phyloP scores from a whole-genome alignment of 2,329 filamentous ascomycete species.

The Paecilomyces sp. region DNA sequence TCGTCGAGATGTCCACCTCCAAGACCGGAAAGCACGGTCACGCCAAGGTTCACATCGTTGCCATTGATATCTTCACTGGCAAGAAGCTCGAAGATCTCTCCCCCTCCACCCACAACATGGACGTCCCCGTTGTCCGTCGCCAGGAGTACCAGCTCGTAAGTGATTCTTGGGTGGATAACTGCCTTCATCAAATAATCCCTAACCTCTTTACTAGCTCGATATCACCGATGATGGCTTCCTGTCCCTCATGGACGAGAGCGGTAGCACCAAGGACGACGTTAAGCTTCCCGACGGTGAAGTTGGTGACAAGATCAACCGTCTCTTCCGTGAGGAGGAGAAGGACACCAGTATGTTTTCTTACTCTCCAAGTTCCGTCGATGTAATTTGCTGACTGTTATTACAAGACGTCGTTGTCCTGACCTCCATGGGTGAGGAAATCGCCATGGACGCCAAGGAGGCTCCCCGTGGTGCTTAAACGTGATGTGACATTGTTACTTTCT shows the following conservation, averaged over 20 bases:
- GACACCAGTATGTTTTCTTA: conserved; percentile 70
- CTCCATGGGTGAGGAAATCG: conserved; percentile 91
- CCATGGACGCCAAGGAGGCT: conserved; percentile 92
- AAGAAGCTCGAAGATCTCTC: conserved; percentile 99
- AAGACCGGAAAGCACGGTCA: conserved; percentile 99
- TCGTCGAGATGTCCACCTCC: conserved; percentile 99
- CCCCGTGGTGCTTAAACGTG: conserved; percentile 33
- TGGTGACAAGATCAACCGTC: conserved; percentile 75
- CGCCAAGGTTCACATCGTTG: conserved; percentile 98
- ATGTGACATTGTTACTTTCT: neutral
- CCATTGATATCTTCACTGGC: conserved; percentile 97
- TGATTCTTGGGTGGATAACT: conserved; percentile 15
- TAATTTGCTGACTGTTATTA: conserved; percentile 4
- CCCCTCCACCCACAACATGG: conserved; percentile 81
- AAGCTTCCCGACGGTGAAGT: conserved; percentile 84
- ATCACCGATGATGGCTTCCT: conserved; percentile 92
- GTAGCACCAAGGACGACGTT: conserved; percentile 89
- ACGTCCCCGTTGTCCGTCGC: conserved; percentile 89
- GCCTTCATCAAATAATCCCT: neutral
- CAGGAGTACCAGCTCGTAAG: conserved; percentile 92
- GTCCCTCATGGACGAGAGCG: conserved; percentile 82
- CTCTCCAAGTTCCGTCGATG: neutral
- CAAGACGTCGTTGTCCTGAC: conserved; percentile 85
- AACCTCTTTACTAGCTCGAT: conserved; percentile 58
- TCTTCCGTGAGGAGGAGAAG: conserved; percentile 79